These are phyloP conservation scores for Candida golubevii DNA, from an alignment of 805 yeast genomes.

Conservation along the genomic window DNA sequence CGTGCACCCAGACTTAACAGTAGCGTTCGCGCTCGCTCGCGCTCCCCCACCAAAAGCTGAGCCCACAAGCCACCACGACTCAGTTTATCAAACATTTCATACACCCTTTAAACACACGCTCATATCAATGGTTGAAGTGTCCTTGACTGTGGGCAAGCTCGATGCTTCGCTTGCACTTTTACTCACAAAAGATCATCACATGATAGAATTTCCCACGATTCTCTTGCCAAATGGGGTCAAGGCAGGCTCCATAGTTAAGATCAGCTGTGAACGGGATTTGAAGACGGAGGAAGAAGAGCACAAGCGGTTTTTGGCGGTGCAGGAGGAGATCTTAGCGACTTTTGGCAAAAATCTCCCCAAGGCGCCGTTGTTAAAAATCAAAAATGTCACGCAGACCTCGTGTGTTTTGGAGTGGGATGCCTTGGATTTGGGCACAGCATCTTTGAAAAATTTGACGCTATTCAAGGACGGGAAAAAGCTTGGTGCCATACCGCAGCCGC, in stretches of 20 bases:
- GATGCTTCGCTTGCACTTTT: slow-evolving; percentile 92
- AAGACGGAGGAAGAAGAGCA: slow-evolving; percentile 61
- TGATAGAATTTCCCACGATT: slow-evolving; percentile 95
- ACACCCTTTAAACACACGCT: neutral
- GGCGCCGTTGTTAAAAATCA: slow-evolving; percentile 61
- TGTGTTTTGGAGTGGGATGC: slow-evolving; percentile 95
- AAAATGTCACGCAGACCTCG: slow-evolving; percentile 88
- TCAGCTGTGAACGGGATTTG: slow-evolving; percentile 74
- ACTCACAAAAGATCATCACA: slow-evolving; percentile 86
- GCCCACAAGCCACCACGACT: neutral
- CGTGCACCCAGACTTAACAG: no score
- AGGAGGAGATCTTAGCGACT: slow-evolving; percentile 63
- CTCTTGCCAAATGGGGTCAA: slow-evolving; percentile 83
- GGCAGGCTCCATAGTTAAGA: slow-evolving; percentile 88
- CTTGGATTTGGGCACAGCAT: slow-evolving; percentile 77
- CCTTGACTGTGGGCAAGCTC: slow-evolving; percentile 89
- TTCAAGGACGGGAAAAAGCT: slow-evolving; percentile 71
- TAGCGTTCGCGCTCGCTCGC: no score
- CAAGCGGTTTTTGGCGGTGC: slow-evolving; percentile 56
- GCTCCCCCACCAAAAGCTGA: neutral
- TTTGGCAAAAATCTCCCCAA: slow-evolving; percentile 74
- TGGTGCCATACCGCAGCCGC: slow-evolving; percentile 81
- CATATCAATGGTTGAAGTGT: slow-evolving; percentile 71
- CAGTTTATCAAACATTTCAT: neutral
- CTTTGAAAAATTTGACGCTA: slow-evolving; percentile 67